Evolutionary conservation across 2,329 filamentous ascomycete genomes (phyloP).

Genomic region (Penicillium sumatraense): DNA sequence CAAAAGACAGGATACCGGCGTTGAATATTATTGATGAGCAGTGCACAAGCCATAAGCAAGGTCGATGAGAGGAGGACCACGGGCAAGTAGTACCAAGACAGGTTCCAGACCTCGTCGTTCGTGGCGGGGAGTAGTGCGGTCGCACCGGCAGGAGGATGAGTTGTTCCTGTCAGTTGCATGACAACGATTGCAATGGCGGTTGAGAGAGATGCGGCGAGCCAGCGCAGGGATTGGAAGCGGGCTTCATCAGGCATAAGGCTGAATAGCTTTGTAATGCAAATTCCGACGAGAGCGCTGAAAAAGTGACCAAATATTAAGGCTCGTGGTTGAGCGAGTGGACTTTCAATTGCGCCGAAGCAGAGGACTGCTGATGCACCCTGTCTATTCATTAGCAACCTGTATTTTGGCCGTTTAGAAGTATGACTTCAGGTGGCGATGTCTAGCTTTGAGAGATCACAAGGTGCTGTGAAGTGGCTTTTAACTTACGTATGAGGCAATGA

Average conservation of each 20-base stretch:
- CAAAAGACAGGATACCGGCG: constrained; percentile 39
- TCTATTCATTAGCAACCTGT: background rate
- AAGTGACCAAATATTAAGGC: constrained; percentile 40
- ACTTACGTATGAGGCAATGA: constrained; percentile 34
- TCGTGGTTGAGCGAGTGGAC: constrained; percentile 37
- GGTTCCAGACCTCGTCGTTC: constrained; percentile 29
- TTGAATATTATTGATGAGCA: constrained; percentile 38
- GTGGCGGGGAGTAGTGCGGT: constrained; percentile 38
- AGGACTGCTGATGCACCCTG: constrained; percentile 40
- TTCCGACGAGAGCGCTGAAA: constrained; percentile 35
- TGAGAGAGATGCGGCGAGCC: constrained; percentile 39
- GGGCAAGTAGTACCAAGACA: constrained; percentile 40
- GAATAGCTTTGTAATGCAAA: constrained; percentile 38
- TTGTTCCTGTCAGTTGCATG: constrained; percentile 40
- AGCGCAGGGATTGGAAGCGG: constrained; percentile 34
- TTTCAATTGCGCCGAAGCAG: constrained; percentile 37
- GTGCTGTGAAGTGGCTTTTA: background rate
- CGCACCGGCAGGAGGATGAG: constrained; percentile 40
- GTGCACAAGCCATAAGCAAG: constrained; percentile 31
- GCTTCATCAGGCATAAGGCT: constrained; percentile 36
- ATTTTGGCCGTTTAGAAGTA: background rate
- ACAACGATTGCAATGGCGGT: constrained; percentile 32
- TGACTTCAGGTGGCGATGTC: background rate
- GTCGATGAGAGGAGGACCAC: constrained; percentile 35
- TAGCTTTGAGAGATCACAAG: background rate